Base-by-base conservation (phyloP, 495 filamentous ascomycete genomes). In the Penicillium macrosclerotiorum region DNA sequence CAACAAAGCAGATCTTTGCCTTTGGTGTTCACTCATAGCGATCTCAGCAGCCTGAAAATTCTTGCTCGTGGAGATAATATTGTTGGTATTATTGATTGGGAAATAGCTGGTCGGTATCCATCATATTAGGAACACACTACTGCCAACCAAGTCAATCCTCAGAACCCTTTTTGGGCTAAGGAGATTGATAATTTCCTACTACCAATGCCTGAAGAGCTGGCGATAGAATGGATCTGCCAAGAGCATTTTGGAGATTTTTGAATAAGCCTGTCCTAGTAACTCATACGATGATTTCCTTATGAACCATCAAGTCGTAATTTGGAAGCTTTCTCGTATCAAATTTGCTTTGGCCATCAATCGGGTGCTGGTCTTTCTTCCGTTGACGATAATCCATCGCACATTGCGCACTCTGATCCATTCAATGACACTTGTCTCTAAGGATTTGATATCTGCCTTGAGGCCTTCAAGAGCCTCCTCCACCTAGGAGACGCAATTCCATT, bases 31-130 rank as follows among this genome's bases (percentile, higher is more conserved):
- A 72, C 69, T 16, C 71, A 73, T 54, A 64, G 63, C 23, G 69
- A 74, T 42, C 57, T 73, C 0, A 70, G 62, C 54, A 72, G 68
- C 31, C 57, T 71, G 11, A 73, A 74, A 33, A 69, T 74, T 38
- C 55, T 74, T 27, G 59, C 49, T 16, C 58, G 58, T 19, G 67
- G 57, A 8, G 67, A 67, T 52, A 43, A 65, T 24, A 52, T 74
- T 36, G 66, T 72, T 17, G 74, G 70, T 7, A 77, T 79, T 45
- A 60, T 79, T 59, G 73, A 80, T 55, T 77, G 71, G 75, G 74
- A 77, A 60, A 71, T 64, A 16, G 67, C 71, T 40, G 73, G 71
- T 26, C 78, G 74, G 72, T 74, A 64, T 55, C 74, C 73, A 8
- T 54, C 57, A n/a, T n/a, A n/a, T n/a, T n/a, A n/a, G 71, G 77